Conservation (phyloP, 2,329 filamentous ascomycete species). For the Emergomyces pasteurianus region DNA sequence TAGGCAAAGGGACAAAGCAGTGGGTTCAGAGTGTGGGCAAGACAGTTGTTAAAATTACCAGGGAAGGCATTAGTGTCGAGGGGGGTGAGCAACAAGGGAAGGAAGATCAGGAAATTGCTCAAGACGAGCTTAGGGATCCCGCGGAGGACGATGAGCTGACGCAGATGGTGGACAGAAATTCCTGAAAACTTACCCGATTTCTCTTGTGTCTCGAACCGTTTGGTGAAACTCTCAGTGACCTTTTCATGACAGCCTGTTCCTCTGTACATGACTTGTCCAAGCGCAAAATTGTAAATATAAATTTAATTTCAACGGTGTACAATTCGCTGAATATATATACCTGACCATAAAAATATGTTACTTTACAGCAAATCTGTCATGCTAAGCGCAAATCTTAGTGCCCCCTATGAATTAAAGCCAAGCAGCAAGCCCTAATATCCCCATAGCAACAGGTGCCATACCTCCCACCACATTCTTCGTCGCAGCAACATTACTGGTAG, state of each 20-base stretch:
- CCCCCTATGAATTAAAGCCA: not conserved
- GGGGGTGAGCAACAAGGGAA: not conserved
- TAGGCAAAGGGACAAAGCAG: not conserved
- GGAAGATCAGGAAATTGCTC: not conserved
- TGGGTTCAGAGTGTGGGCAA: conserved; percentile 2
- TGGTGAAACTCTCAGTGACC: not conserved
- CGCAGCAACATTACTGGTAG: not conserved
- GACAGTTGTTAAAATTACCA: not conserved
- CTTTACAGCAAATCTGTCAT: not conserved
- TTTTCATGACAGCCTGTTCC: not conserved
- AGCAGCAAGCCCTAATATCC: not conserved
- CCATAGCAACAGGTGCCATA: not conserved
- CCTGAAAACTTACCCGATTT: not conserved
- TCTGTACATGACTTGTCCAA: not conserved
- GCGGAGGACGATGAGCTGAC: not conserved
- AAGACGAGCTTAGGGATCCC: not conserved
- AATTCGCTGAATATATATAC: not conserved
- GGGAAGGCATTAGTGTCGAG: not conserved
- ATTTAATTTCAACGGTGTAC: not conserved
- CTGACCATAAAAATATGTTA: not conserved
- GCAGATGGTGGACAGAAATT: not conserved
- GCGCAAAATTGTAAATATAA: not conserved
- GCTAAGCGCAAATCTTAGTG: too few relatives aligned
- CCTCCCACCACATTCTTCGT: not conserved
- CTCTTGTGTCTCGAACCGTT: not conserved